These are phyloP conservation scores for Thraustotheca clavata DNA, from an alignment of 352 stramenopile genomes.

Conservation along the genomic window DNA sequence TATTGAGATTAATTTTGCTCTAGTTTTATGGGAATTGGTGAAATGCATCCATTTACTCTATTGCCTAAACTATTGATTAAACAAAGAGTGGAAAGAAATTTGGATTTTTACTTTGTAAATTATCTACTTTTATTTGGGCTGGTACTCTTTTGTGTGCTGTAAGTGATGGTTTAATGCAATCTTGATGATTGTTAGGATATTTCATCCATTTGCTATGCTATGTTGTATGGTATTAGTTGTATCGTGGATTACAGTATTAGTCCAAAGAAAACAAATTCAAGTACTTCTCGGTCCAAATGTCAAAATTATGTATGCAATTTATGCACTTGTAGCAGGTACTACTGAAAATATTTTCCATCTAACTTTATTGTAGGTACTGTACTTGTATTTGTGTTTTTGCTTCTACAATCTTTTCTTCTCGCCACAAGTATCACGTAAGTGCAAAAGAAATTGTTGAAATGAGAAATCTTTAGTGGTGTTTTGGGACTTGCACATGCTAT, in stretches of 20 bases:
- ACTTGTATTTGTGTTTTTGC: slow-evolving; percentile 13
- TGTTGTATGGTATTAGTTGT: background rate
- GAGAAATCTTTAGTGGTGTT: slow-evolving; percentile 3
- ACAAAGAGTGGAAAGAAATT: slow-evolving; percentile 54
- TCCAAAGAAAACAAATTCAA: slow-evolving; percentile 18
- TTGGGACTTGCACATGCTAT: slow-evolving; percentile 1
- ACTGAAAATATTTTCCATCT: background rate
- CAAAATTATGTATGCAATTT: slow-evolving; percentile 7
- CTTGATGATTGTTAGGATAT: background rate
- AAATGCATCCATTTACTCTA: slow-evolving; percentile 49
- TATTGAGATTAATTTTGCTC: background rate
- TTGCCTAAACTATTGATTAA: slow-evolving; percentile 39
- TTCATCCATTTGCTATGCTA: slow-evolving; percentile 14
- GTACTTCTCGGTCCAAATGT: background rate
- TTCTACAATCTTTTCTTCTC: slow-evolving; percentile 4
- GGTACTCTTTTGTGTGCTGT: slow-evolving; percentile 61
- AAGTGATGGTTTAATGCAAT: background rate
- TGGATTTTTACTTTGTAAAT: slow-evolving; percentile 65
- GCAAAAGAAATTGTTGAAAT: background rate
- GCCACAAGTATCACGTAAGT: slow-evolving; percentile 10
- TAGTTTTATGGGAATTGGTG: slow-evolving; percentile 53
- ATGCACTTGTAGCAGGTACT: background rate
- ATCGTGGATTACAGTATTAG: background rate
- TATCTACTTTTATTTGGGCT: slow-evolving; percentile 50
- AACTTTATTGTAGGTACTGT: background rate